Evolutionary conservation across 768 basidiomycete species (phyloP).

Genomic region (Phaffia tasmanica): DNA sequence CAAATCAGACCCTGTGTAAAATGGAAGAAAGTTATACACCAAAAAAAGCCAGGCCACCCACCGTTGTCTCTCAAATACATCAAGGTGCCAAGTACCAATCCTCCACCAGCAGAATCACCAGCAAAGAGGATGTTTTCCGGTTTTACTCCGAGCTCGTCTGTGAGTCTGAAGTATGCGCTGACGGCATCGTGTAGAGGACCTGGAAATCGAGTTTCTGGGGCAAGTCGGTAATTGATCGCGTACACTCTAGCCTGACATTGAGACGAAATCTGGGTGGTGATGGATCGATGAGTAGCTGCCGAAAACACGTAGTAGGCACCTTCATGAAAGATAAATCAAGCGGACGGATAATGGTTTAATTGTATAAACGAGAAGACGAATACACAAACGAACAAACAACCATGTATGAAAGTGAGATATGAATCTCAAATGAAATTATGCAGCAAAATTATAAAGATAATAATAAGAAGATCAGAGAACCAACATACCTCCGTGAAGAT

Average conservation of each 20-base stretch:
- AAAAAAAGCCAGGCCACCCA: neutral
- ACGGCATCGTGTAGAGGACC: slow-evolving; percentile 80
- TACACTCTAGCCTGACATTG: slow-evolving; percentile 82
- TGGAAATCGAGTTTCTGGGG: slow-evolving; percentile 89
- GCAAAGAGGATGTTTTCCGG: slow-evolving; percentile 75
- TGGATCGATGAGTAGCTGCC: slow-evolving; percentile 74
- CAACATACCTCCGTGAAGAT: slow-evolving; percentile 74
- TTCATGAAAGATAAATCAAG: slow-evolving; percentile 31
- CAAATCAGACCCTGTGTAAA: neutral
- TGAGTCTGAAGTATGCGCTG: slow-evolving; percentile 70
- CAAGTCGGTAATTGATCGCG: slow-evolving; percentile 85
- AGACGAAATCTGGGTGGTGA: slow-evolving; percentile 84
- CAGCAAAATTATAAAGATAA: too few relatives aligned
- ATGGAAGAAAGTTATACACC: neutral
- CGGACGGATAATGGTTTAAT: neutral
- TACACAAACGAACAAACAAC: neutral
- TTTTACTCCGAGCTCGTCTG: slow-evolving; percentile 47
- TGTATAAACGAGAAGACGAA: slow-evolving; percentile 5
- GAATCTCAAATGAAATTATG: neutral
- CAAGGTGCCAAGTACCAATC: slow-evolving; percentile 66
- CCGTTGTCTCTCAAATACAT: slow-evolving; percentile 90
- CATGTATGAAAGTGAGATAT: neutral
- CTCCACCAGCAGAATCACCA: slow-evolving; percentile 92
- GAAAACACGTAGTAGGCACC: slow-evolving; percentile 90
- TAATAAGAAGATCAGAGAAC: neutral